Conservation (phyloP, 2,329 filamentous ascomycete species). For the Scedosporium dehoogii region DNA sequence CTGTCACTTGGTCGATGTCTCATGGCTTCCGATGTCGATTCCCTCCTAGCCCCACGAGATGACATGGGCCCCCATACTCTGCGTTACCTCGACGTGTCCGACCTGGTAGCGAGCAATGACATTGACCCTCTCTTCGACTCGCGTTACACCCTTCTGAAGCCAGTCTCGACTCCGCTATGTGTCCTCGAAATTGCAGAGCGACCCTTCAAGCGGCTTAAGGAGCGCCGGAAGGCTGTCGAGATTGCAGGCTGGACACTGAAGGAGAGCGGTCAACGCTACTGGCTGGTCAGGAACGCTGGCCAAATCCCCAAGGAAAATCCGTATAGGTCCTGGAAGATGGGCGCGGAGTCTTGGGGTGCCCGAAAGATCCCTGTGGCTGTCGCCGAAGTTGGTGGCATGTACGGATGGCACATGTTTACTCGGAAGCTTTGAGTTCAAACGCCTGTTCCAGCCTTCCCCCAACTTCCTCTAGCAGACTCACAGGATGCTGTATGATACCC, state of each 20-base stretch:
- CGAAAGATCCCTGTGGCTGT: constrained; percentile 83
- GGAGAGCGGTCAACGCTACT: constrained; percentile 55
- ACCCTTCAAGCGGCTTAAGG: constrained; percentile 53
- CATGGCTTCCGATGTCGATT: constrained; percentile 53
- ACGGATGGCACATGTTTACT: constrained; percentile 63
- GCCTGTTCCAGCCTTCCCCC: neutral
- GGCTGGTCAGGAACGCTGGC: constrained; percentile 47
- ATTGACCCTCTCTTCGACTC: constrained; percentile 43
- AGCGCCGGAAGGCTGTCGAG: constrained; percentile 50
- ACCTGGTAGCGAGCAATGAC: constrained; percentile 28
- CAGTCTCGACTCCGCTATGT: constrained; percentile 56
- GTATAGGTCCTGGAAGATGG: constrained; percentile 73
- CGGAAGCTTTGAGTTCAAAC: constrained; percentile 37
- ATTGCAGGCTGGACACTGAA: constrained; percentile 60
- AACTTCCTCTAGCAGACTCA: neutral
- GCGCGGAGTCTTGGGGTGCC: constrained; percentile 76
- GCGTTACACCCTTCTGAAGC: constrained; percentile 45
- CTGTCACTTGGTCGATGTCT: constrained; percentile 62
- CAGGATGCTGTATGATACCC: neutral
- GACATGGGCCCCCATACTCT: constrained; percentile 42
- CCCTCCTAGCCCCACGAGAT: constrained; percentile 47
- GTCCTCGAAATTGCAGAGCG: constrained; percentile 68
- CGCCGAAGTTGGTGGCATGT: constrained; percentile 89
- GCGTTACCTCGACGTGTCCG: constrained; percentile 68
- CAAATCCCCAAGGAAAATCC: constrained; percentile 22